A percentile compares a stretch with the other conserved stretches of the same genome.
phyloP scores from a whole-genome alignment of 2,329 filamentous ascomycete genomes.

The Penicillium sp. region DNA sequence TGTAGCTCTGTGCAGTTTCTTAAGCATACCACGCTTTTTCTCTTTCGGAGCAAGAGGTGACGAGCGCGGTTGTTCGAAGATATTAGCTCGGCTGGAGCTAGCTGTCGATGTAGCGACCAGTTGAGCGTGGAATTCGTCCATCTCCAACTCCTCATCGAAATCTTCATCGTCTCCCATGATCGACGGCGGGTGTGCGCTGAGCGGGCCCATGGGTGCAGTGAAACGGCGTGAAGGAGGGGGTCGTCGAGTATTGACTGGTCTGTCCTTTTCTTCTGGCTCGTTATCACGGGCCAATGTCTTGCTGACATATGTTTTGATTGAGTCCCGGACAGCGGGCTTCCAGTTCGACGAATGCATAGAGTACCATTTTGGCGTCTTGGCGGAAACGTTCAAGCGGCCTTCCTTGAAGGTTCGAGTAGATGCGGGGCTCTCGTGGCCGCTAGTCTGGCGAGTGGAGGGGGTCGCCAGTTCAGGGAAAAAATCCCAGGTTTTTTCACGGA shows the following conservation, averaged over 20 bases:
- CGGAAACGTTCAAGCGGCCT: slow-evolving; percentile 23
- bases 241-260: slow-evolving; percentile 1
- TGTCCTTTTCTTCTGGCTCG: slow-evolving; percentile 16
- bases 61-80: not conserved
- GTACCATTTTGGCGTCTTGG: slow-evolving; percentile 24
- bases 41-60: not conserved
- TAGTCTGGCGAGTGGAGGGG: slow-evolving; percentile 24
- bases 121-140: slow-evolving; percentile 1
- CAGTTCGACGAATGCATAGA: slow-evolving; percentile 13
- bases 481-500: slow-evolving; percentile 44
- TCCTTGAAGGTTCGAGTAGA: slow-evolving; percentile 22
- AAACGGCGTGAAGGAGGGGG: slow-evolving; percentile 1
- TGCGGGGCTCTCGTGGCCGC: slow-evolving; percentile 11
- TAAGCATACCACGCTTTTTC: not conserved
- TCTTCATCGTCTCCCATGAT: not conserved
- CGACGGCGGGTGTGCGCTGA: not conserved
- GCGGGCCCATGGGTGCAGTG: not conserved
- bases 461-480: slow-evolving; percentile 41
- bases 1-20: not conserved
- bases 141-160: not conserved
- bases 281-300: slow-evolving; percentile 30
- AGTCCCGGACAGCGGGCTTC: slow-evolving; percentile 31
- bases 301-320: slow-evolving; percentile 37
- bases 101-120: not conserved
- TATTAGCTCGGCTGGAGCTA: not conserved